These are phyloP conservation scores for Fagus crenata DNA, from an alignment of 306 rosid species.

Conservation along the genomic window DNA sequence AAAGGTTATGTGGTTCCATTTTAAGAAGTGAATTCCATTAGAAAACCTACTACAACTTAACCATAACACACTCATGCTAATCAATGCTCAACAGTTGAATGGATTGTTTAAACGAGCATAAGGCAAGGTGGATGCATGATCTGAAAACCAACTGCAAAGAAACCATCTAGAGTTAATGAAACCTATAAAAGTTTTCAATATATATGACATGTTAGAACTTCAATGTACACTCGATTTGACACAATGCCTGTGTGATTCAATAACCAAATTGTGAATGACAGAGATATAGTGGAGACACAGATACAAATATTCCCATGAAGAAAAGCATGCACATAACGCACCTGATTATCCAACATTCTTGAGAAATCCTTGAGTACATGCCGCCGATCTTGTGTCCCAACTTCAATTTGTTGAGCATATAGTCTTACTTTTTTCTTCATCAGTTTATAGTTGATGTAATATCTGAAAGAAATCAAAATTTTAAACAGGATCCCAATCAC, in stretches of 20 bases:
- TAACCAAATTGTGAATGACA: not conserved
- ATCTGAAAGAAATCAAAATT: constrained; percentile 47
- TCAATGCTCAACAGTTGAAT: not conserved
- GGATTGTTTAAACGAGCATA: not conserved
- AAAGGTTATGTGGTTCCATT: not conserved
- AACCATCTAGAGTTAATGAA: not conserved
- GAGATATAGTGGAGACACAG: not conserved
- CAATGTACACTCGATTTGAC: not conserved
- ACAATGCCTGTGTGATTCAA: not conserved
- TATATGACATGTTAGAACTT: not conserved
- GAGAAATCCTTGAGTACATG: constrained; percentile 97
- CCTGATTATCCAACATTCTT: constrained; percentile 95
- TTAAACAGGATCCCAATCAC: constrained; percentile 21
- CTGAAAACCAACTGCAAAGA: not conserved
- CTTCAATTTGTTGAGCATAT: constrained; percentile 85
- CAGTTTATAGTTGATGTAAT: constrained; percentile 88
- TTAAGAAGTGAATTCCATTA: not conserved
- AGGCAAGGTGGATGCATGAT: not conserved
- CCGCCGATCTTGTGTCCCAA: constrained; percentile 70
- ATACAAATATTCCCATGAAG: not conserved
- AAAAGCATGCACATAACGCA: constrained; percentile 19
- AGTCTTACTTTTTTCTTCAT: constrained; percentile 91
- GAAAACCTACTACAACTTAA: not conserved
- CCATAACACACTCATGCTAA: not conserved
- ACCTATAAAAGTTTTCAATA: not conserved